Evolutionary conservation across 805 yeast species (phyloP).

Genomic region (Wickerhamiella dianesei): DNA sequence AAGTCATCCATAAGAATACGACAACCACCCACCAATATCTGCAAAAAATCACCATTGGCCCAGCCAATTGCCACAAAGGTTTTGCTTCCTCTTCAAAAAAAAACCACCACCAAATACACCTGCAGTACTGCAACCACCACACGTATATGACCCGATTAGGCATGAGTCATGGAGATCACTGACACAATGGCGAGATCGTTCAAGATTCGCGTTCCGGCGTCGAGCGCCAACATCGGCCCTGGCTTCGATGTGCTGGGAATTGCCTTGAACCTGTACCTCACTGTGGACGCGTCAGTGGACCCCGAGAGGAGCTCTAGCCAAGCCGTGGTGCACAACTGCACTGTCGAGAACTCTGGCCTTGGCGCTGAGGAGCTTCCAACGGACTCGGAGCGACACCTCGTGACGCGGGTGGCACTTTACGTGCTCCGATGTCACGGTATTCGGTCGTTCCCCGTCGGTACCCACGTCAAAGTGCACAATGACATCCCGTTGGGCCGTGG

Average conservation of each 20-base stretch:
- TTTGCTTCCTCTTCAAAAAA: too few relatives aligned
- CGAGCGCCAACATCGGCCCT: constrained; percentile 96
- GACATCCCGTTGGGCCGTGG: constrained; percentile 97
- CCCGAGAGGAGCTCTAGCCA: constrained; percentile 21
- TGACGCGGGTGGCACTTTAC: constrained; percentile 86
- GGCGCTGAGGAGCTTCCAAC: constrained; percentile 75
- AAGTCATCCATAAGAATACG: too few relatives aligned
- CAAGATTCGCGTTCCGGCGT: constrained; percentile 54
- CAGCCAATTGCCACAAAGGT: too few relatives aligned
- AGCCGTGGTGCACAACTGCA: constrained; percentile 39
- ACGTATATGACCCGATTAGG: too few relatives aligned
- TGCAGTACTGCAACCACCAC: too few relatives aligned
- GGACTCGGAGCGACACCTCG: constrained; percentile 62
- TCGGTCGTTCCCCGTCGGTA: constrained; percentile 67
- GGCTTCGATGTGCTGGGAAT: constrained; percentile 96
- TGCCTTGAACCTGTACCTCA: constrained; percentile 64
- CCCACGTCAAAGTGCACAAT: constrained; percentile 64
- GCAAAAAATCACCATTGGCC: too few relatives aligned
- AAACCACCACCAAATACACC: too few relatives aligned
- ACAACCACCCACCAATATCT: too few relatives aligned
- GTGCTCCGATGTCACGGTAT: constrained; percentile 75
- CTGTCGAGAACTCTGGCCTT: constrained; percentile 56
- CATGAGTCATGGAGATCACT: background rate
- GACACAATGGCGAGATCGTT: constrained; percentile 3
- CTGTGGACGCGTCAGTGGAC: constrained; percentile 56